Evolutionary conservation across 495 filamentous ascomycete genomes (phyloP), one percentile per base, ranked within the genome.

Genomic region (Gamarada debralockiae): DNA sequence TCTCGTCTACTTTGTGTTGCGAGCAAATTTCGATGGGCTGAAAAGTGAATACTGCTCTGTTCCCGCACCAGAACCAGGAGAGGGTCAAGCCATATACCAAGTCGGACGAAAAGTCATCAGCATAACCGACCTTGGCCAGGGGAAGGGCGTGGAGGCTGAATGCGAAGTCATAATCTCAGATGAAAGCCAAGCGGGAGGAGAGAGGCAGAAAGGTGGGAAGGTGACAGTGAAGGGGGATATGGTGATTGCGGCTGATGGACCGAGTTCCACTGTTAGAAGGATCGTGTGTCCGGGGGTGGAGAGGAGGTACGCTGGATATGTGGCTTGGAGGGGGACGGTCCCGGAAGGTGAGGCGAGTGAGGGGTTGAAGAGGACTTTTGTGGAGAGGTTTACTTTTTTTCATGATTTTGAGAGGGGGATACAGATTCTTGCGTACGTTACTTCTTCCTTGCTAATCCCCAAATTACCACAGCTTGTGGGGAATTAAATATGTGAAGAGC

Each of bases 251-350:
- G 78, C 79, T 34, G 79, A 84, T 64, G 80, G 80, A 2, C 71
- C 78, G 0, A 73, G 67, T 61, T 82, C 79, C 21, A 73, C 71
- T 3, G 59, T 82, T 15, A 71, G 79, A 15, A 63, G 60, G 18
- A 60, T 78, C 8, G 63, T 81, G 8, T 54, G 69, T 29, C 75
- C 76, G 0, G 55, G 64, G 6, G 66, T 76, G 3, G 48, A 75
- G 52, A 62, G 79, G 10, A 75, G 59, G n/a, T 81, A 81, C 58
- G 74, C 73, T 0, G 80, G 79, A 8, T 82, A 82, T 64, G 73
- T 73, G 49, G 77, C 78, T 1, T 70, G 74, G 39, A 67, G 80
- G 24, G 80, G 79, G 13, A 81, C 77, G 0, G 63, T 82, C 6
- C 63, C 58, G 3, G 77, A 79, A 52, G 48, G 38, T 15, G 63